Evolutionary conservation across 2,329 filamentous ascomycete genomes (phyloP).

Genomic region (Epichloe typhina): DNA sequence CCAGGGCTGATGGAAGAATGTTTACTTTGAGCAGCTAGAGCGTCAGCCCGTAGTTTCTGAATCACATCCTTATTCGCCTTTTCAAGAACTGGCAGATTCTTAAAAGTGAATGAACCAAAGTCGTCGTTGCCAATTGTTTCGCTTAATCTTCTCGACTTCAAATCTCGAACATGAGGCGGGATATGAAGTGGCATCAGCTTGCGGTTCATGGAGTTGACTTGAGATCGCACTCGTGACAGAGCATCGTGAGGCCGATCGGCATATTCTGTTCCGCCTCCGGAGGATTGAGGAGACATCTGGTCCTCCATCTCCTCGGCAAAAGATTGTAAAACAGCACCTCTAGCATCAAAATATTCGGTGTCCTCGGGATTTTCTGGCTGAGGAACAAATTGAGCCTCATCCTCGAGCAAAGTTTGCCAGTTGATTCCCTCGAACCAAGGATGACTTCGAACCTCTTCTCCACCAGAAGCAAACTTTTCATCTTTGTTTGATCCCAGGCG

Average conservation of each 20-base stretch:
- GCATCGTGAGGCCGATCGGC: slow-evolving; percentile 88
- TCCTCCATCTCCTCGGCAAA: slow-evolving; percentile 95
- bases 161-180: slow-evolving; percentile 86
- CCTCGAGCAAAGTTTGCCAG: slow-evolving; percentile 85
- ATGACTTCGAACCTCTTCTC: slow-evolving; percentile 81
- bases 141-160: slow-evolving; percentile 74
- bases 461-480: slow-evolving; percentile 71
- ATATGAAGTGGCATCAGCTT: slow-evolving; percentile 93
- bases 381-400: slow-evolving; percentile 91
- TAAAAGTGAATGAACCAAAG: slow-evolving; percentile 93
- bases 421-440: slow-evolving; percentile 78
- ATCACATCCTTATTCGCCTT: slow-evolving; percentile 99
- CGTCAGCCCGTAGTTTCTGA: slow-evolving; percentile 85
- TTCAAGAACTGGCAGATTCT: slow-evolving; percentile 89
- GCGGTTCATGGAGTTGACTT: slow-evolving; percentile 76
- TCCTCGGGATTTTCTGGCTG: slow-evolving; percentile 89
- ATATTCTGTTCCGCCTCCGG: slow-evolving; percentile 61
- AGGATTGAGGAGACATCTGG: slow-evolving; percentile 59
- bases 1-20: slow-evolving; percentile 31
- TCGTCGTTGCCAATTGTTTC: slow-evolving; percentile 84
- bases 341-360: slow-evolving; percentile 91
- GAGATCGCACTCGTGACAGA: slow-evolving; percentile 73
- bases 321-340: slow-evolving; percentile 81
- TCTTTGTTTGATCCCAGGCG: slow-evolving; percentile 76
- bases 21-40: slow-evolving; percentile 56